Base-by-base conservation (phyloP, 1,284 basidiomycete species). In the Trichosporon ovoides region DNA sequence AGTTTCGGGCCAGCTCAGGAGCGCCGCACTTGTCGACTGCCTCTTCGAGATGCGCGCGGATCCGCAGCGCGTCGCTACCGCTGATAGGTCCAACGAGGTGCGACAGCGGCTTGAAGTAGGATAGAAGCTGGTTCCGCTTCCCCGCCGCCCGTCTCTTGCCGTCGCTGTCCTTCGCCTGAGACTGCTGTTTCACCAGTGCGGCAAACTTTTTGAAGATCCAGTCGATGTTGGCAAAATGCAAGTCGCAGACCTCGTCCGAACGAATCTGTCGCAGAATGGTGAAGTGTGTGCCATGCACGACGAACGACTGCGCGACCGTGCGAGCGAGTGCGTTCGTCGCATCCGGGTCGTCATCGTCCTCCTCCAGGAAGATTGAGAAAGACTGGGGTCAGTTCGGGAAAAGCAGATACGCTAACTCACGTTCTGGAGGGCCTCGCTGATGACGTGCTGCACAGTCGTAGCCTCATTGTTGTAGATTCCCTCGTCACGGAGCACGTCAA, bases 281-380 rank as follows among this genome's bases (percentile, higher is more conserved):
- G 31, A 98, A 85, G 63, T 96, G 91, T 11, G 87, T 88, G n/a
- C 94, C 94, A n/a, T 93, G 87, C 19, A 96, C 83, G 53, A 91
- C 77, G 63, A 94, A 85, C 50, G 85, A 85, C 0, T 83, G 80
- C 0, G 85, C 80, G 12, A 96, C 80, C 1, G 88, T 79, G 67
- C 92, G 91, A n/a, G 88, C 84, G 1, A 98, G 82, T 5, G 84
- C 82, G 2, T 89, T 75, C 19, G 85, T 81, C 1, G 70, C 64
- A 0, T 59, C 59, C 0, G 76, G 72, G 52, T 85, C 83, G 7
- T 83, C 80, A 64, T 89, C 85, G 19, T 84, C 76, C 13, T 82
- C 83, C 53, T 92, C 89, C 57, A 94, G 80, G 59, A 87, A 85
- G 24, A 89, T 77, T 11, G 82, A 82, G 73, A 89, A 92, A 0